Base-by-base conservation (phyloP, 2,329 filamentous ascomycete genomes). In the Lachnellula willkommii region DNA sequence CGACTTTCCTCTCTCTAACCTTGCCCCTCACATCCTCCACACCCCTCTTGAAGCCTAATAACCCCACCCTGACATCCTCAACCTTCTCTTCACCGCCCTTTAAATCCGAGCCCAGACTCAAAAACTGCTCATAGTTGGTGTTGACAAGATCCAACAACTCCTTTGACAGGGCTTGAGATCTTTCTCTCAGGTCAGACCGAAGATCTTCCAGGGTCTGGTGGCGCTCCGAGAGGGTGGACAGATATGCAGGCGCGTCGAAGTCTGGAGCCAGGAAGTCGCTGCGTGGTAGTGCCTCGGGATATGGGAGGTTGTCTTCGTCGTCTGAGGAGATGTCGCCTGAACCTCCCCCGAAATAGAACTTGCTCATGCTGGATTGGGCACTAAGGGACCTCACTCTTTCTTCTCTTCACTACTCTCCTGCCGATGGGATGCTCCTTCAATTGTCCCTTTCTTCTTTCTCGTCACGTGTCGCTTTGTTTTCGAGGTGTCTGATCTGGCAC, bases 171-270 rank as follows among this genome's bases (percentile, higher is more conserved):
- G 87, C 80, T 64, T 89, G 83, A 63, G 86, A 89, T 52, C 95
- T 81, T 56, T 91, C 83, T 46, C 92, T 86, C 15, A 99, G 79
- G 68, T 99, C 95, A 5, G 86, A 76, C 37, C 93, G 89, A 35
- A 99, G 78, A 71, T 99, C 94, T 70, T 96, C 92, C 48, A 99
- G 88, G 0, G 93, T 96, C 72, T 99, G 94, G 71, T 99, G 94
- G 1, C 94, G 88, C 69, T 94, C 85, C 20, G 85, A 83, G 1
- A 96, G 80, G 1, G 88, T 87, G 7, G 85, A 91, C 73, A 99
- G 86, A 71, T 96, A 99, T 2, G 77, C 76, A 2, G 89, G 82
- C 0, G 95, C 87, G 60, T 90, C 84, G 72, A 99, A 99, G 63
- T 84, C 73, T 3, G 83, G 79, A 2, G 82, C 75, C 6, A 96